A percentile compares a stretch with the other conserved stretches of the same genome.
Conservation (phyloP, 176 grass and related monocot genomes). For the Musa schizocarpa region DNA sequence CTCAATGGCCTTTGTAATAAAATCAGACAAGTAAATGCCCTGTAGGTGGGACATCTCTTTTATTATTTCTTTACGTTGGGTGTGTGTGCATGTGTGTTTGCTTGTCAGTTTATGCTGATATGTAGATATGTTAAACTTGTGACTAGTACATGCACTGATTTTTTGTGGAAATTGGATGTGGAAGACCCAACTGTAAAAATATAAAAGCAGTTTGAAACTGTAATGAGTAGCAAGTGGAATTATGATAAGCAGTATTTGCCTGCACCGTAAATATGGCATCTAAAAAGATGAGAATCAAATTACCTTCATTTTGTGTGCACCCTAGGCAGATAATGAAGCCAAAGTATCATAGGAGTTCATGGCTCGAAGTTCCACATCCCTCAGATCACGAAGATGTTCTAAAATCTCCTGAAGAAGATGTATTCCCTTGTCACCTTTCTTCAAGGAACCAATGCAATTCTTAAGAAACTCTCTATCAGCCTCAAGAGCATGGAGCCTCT, state of each 20-base stretch:
- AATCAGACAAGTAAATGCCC: background rate
- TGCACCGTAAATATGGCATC: background rate
- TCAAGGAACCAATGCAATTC: conserved; percentile 72
- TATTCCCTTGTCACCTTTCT: conserved; percentile 68
- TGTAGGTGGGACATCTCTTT: background rate
- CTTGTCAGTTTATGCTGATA: too few relatives aligned
- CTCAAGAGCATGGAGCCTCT: conserved; percentile 77
- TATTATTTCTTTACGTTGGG: too few relatives aligned
- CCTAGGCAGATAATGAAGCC: conserved; percentile 31
- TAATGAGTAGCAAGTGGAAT: background rate
- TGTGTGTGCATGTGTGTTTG: too few relatives aligned
- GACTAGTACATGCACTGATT: too few relatives aligned
- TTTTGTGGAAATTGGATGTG: background rate
- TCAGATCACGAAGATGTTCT: conserved; percentile 80
- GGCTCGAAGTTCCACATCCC: conserved; percentile 61
- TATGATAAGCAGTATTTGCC: background rate
- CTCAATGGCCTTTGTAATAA: background rate
- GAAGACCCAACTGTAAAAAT: background rate
- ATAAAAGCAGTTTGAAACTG: background rate
- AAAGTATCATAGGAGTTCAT: conserved; percentile 51
- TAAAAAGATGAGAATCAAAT: background rate
- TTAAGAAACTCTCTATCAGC: conserved; percentile 82
- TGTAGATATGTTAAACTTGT: too few relatives aligned
- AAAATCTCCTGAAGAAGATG: conserved; percentile 85
- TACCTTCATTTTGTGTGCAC: conserved; percentile 41